A percentile compares a stretch with the other conserved stretches of the same genome.
phyloP scores from a whole-genome alignment of 306 rosid genomes.

The Oemleria cerasiformis region DNA sequence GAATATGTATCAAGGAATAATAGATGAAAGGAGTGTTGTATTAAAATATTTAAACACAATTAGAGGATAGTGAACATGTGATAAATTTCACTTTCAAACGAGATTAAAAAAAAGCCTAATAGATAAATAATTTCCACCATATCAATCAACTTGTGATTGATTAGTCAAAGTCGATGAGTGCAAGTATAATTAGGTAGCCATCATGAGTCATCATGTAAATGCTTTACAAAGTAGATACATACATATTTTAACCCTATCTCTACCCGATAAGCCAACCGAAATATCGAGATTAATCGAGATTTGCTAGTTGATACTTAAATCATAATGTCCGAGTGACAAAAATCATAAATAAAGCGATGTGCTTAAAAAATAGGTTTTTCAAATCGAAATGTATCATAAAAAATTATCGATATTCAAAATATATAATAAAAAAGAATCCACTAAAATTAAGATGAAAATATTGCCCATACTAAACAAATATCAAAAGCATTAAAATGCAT shows the following conservation, averaged over 20 bases:
- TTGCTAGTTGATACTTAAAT: too few species aligned
- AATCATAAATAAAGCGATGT: too few species aligned
- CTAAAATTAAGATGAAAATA: too few species aligned
- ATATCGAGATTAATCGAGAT: too few species aligned
- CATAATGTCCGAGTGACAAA: too few species aligned
- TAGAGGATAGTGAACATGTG: constrained; percentile 3
- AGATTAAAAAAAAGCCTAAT: background rate
- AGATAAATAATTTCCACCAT: constrained; percentile 7
- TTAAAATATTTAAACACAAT: background rate
- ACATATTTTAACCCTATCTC: background rate
- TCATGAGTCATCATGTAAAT: background rate
- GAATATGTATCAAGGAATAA: background rate
- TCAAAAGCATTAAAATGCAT: background rate
- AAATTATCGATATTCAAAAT: too few species aligned
- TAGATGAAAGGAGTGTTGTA: background rate
- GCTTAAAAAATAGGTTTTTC: too few species aligned
- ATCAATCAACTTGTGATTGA: constrained; percentile 4
- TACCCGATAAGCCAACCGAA: too few species aligned
- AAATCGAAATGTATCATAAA: too few species aligned
- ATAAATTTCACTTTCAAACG: background rate
- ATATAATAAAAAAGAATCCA: too few species aligned
- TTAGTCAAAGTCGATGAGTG: background rate
- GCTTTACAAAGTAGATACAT: background rate
- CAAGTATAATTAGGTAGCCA: constrained; percentile 1
- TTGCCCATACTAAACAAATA: background rate